Evolutionary conservation across 352 stramenopile species (phyloP).

Genomic region (Phytopythium oedochilum): DNA sequence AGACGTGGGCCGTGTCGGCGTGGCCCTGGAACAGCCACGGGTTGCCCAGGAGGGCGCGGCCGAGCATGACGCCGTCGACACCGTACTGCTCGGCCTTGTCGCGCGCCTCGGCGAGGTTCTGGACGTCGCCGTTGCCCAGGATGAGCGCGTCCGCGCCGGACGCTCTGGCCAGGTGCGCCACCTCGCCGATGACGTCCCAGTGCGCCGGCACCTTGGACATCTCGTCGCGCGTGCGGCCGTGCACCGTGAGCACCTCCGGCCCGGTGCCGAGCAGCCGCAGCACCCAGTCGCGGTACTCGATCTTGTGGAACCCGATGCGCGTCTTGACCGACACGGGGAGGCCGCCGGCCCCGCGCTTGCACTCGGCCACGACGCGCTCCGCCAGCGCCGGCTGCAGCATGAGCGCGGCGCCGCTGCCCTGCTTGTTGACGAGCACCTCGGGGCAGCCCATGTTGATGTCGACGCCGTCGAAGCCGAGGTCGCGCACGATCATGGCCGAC

Average conservation of each 20-base stretch:
- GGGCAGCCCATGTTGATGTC: constrained; percentile 88
- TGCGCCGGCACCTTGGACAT: constrained; percentile 82
- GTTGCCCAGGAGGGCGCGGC: constrained; percentile 72
- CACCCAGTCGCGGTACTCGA: constrained; percentile 81
- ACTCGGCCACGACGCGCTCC: constrained; percentile 57
- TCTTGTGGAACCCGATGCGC: constrained; percentile 69
- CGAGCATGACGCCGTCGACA: constrained; percentile 78
- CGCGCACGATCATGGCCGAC: constrained; percentile 69
- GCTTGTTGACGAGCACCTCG: constrained; percentile 72
- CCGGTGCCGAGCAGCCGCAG: constrained; percentile 58
- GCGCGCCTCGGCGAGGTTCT: constrained; percentile 51
- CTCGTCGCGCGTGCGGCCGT: constrained; percentile 71
- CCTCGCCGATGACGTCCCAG: constrained; percentile 77
- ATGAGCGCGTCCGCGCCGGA: constrained; percentile 53
- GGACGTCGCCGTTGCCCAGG: constrained; percentile 77
- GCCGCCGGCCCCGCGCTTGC: constrained; percentile 58
- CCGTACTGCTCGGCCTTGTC: constrained; percentile 66
- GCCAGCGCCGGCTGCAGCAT: constrained; percentile 60
- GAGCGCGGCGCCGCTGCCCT: constrained; percentile 64
- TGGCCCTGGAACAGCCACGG: constrained; percentile 79
- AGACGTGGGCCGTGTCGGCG: constrained; percentile 41
- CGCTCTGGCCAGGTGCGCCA: constrained; percentile 50
- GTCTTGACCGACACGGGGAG: constrained; percentile 78
- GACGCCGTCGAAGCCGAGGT: constrained; percentile 81
- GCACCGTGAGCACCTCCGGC: constrained; percentile 70